phyloP scores from a whole-genome alignment of 257 asterid genomes.

The Jaltomata sinuosa region DNA sequence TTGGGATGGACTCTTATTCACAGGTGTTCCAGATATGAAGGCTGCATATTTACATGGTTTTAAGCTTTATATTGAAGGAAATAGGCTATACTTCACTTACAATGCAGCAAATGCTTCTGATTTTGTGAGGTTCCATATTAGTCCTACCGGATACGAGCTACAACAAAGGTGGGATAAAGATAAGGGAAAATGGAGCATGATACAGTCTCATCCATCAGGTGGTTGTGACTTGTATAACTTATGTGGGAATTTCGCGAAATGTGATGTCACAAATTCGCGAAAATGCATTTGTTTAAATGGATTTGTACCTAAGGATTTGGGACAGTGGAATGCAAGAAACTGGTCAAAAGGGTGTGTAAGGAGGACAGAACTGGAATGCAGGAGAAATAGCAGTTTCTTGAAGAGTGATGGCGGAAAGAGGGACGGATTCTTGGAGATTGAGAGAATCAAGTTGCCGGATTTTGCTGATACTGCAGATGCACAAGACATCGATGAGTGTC shows the following conservation, averaged over 20 bases:
- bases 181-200: constrained; percentile 23
- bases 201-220: constrained; percentile 34
- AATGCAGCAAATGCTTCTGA: constrained; percentile 14
- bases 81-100: constrained; percentile 28
- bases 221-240: constrained; percentile 42
- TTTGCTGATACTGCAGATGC: constrained; percentile 32
- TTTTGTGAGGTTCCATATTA: constrained; percentile 26
- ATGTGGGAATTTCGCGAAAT: constrained; percentile 59
- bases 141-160: constrained; percentile 37
- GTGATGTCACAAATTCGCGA: constrained; percentile 9
- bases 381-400: not conserved
- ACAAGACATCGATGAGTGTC: constrained; percentile 24
- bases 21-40: constrained; percentile 37
- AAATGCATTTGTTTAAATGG: constrained; percentile 54
- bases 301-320: constrained; percentile 30
- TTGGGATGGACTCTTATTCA: constrained; percentile 43
- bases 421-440: constrained; percentile 32
- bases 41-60: constrained; percentile 38
- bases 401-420: not conserved
- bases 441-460: constrained; percentile 61
- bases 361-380: constrained; percentile 30
- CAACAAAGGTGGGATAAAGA: constrained; percentile 36
- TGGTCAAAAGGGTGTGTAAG: constrained; percentile 67
- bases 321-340: constrained; percentile 38
- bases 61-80: constrained; percentile 14